Evolutionary conservation across 257 asterid species (phyloP).

Genomic region (Cordia subcordata): DNA sequence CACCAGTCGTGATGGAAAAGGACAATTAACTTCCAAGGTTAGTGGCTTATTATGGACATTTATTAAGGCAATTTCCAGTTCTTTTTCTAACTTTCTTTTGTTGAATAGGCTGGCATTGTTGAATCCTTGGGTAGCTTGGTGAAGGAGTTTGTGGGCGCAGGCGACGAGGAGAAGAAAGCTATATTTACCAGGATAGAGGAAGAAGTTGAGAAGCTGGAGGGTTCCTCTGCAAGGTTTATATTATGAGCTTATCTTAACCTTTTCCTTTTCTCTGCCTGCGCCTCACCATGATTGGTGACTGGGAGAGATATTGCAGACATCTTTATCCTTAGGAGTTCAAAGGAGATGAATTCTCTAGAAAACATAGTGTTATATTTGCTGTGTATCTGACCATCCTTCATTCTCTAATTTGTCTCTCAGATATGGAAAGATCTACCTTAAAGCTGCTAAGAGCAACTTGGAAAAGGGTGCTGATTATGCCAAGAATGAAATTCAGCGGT

Average conservation of each 20-base stretch:
- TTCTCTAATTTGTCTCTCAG: slow-evolving; percentile 31
- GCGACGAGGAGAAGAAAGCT: slow-evolving; percentile 54
- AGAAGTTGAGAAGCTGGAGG: slow-evolving; percentile 70
- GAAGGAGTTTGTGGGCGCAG: slow-evolving; percentile 62
- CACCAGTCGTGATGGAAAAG: slow-evolving; percentile 80
- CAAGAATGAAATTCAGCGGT: slow-evolving; percentile 65
- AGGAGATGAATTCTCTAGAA: too few relatives aligned
- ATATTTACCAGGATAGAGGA: slow-evolving; percentile 56
- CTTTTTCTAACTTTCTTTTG: slow-evolving; percentile 15
- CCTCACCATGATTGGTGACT: too few relatives aligned
- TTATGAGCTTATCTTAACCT: not conserved
- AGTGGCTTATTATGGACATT: slow-evolving; percentile 17
- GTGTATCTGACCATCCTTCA: not conserved
- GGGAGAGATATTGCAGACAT: too few relatives aligned
- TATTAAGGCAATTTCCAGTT: not conserved
- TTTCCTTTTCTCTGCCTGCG: not conserved
- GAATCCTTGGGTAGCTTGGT: slow-evolving; percentile 60
- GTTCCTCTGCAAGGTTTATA: slow-evolving; percentile 64
- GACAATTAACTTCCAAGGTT: slow-evolving; percentile 76
- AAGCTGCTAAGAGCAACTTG: slow-evolving; percentile 76
- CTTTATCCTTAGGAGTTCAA: too few relatives aligned
- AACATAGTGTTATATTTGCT: too few relatives aligned
- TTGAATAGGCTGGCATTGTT: slow-evolving; percentile 71
- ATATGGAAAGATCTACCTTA: slow-evolving; percentile 71
- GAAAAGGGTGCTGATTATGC: slow-evolving; percentile 85